Evolutionary conservation across 2,329 filamentous ascomycete species (phyloP).

Genomic region (Hypoxylon sp.): DNA sequence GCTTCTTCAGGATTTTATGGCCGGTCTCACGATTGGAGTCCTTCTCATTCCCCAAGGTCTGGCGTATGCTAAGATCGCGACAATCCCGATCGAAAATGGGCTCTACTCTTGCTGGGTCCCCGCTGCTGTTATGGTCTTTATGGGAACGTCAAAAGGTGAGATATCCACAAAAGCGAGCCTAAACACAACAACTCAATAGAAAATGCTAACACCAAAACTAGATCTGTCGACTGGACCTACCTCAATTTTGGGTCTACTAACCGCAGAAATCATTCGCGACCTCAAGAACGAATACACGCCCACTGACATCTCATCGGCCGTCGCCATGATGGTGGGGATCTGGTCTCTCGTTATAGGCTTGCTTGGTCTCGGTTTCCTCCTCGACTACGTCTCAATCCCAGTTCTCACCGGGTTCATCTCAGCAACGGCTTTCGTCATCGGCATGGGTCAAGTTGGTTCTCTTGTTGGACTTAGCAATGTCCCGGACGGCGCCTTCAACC

Average conservation of each 20-base stretch:
- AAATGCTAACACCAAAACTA: constrained; percentile 45
- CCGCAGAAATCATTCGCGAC: constrained; percentile 71
- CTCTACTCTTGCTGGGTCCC: constrained; percentile 73
- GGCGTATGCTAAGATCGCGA: constrained; percentile 74
- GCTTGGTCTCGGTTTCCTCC: constrained; percentile 74
- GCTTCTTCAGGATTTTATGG: constrained; percentile 73
- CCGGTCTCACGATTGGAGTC: constrained; percentile 72
- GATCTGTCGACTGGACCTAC: constrained; percentile 75
- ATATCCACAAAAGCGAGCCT: not conserved
- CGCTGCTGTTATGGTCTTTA: constrained; percentile 69
- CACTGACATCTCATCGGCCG: constrained; percentile 70
- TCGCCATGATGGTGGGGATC: constrained; percentile 74
- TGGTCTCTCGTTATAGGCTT: constrained; percentile 72
- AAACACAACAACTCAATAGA: not conserved
- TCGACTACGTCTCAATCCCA: constrained; percentile 76
- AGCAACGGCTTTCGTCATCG: constrained; percentile 75
- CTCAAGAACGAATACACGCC: constrained; percentile 67
- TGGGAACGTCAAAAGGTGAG: constrained; percentile 73
- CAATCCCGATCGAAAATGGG: constrained; percentile 72
- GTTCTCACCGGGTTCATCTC: constrained; percentile 77
- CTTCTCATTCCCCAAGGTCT: constrained; percentile 74
- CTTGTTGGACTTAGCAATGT: constrained; percentile 70
- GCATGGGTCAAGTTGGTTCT: constrained; percentile 74
- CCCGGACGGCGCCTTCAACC: constrained; percentile 65
- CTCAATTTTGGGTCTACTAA: constrained; percentile 74